phyloP scores from a whole-genome alignment of 73 alveolate species.

The Paramecium biaurelia region DNA sequence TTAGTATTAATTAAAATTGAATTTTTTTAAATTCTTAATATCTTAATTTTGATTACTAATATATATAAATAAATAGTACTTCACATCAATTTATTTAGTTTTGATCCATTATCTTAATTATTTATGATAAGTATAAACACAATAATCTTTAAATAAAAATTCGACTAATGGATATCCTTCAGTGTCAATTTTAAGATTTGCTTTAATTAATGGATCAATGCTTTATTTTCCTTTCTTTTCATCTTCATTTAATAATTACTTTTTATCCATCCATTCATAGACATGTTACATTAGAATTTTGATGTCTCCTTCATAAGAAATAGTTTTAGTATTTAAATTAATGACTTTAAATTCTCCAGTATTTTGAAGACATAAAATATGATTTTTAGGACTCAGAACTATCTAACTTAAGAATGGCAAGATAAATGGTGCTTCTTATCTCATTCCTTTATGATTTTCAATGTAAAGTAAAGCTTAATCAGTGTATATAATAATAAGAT shows the following conservation, averaged over 20 bases:
- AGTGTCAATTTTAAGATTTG: conserved; percentile 18
- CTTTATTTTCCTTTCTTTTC: conserved; percentile 47
- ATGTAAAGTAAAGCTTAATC: conserved; percentile 1
- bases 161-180: conserved; percentile 50
- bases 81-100: background rate
- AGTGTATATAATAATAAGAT: conserved; percentile 39
- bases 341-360: conserved; percentile 51
- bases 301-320: conserved; percentile 32
- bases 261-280: conserved; percentile 21
- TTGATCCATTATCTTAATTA: conserved; percentile 1
- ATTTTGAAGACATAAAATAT: conserved; percentile 31
- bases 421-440: conserved; percentile 36
- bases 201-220: conserved; percentile 31
- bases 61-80: background rate
- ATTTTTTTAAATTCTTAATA: background rate
- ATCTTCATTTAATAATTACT: background rate
- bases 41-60: background rate
- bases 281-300: conserved; percentile 28
- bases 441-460: conserved; percentile 40
- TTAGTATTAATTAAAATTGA: background rate
- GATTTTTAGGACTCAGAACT: background rate
- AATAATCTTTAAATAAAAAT: conserved; percentile 1
- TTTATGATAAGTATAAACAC: conserved; percentile 17
- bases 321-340: background rate
- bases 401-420: conserved; percentile 36